A percentile compares a stretch with the other conserved stretches of the same genome.
Evolutionary conservation across 306 rosid species (phyloP).

Genomic region (Potentilla sterilis): DNA sequence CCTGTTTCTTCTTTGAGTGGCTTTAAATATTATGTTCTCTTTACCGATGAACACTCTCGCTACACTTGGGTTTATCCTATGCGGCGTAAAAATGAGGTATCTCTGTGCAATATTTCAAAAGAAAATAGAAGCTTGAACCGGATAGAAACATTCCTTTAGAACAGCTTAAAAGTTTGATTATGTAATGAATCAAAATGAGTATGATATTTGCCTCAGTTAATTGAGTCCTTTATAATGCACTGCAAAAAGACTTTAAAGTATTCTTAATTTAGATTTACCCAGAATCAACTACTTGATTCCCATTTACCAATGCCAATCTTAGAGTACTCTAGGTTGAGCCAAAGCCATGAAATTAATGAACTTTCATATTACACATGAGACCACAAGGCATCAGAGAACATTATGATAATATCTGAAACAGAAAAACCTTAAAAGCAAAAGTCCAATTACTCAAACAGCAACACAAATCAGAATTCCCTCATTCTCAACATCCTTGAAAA

Average conservation of each 20-base stretch:
- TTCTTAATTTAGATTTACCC: not conserved
- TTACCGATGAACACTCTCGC: no score
- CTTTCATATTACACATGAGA: not conserved
- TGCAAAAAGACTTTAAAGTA: no score
- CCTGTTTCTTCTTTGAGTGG: no score
- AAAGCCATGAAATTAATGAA: not conserved
- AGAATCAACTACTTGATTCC: not conserved
- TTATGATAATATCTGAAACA: not conserved
- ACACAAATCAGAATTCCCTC: not conserved
- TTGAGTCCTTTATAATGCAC: no score
- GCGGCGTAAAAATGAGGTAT: no score
- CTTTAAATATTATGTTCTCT: no score
- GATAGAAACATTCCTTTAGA: no score
- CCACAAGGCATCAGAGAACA: not conserved
- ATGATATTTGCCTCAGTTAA: no score
- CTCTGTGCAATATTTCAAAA: no score
- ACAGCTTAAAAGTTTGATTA: not conserved
- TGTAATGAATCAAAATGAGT: not conserved
- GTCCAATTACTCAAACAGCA: not conserved
- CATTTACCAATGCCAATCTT: not conserved
- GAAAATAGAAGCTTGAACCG: no score
- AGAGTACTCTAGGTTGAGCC: not conserved
- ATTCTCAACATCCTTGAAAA: not conserved
- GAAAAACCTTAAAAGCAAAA: not conserved
- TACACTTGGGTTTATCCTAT: no score